Conservation (phyloP, 2,329 filamentous ascomycete genomes). For the Xylaria digitata region DNA sequence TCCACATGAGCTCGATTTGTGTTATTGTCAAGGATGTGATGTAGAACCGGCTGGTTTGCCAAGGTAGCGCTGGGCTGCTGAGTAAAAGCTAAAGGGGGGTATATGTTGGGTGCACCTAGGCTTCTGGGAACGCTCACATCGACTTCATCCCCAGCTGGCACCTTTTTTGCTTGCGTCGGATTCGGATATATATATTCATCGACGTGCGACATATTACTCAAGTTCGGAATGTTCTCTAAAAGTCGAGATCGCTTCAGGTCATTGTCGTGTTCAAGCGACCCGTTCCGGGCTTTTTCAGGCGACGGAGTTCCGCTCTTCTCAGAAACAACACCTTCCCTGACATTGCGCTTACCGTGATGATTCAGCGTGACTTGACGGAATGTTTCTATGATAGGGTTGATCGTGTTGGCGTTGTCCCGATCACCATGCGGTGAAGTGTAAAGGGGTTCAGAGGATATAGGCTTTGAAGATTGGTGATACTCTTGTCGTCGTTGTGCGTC, state of each 20-base stretch:
- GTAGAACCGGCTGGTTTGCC: background rate
- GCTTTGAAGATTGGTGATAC: constrained; percentile 5
- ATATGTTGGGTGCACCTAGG: background rate
- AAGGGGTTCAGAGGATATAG: background rate
- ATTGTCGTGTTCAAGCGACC: background rate
- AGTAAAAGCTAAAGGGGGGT: background rate
- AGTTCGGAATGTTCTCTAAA: background rate
- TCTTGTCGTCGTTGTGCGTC: constrained; percentile 35
- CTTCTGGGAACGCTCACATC: background rate
- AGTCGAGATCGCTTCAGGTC: background rate
- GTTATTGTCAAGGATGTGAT: background rate
- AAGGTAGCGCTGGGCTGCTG: background rate
- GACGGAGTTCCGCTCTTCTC: constrained; percentile 27
- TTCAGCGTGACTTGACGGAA: constrained; percentile 43
- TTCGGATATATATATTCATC: background rate
- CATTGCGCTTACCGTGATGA: constrained; percentile 37
- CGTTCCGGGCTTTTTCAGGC: constrained; percentile 20
- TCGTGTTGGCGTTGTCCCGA: background rate
- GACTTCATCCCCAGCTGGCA: background rate
- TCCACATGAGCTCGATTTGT: background rate
- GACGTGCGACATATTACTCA: background rate
- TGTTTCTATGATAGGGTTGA: constrained; percentile 37
- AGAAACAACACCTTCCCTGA: constrained; percentile 33
- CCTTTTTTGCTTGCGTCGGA: background rate
- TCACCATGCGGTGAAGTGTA: background rate